Evolutionary conservation across 2,329 filamentous ascomycete genomes (phyloP).

Genomic region (Neophaeococcomyces mojaviensis): DNA sequence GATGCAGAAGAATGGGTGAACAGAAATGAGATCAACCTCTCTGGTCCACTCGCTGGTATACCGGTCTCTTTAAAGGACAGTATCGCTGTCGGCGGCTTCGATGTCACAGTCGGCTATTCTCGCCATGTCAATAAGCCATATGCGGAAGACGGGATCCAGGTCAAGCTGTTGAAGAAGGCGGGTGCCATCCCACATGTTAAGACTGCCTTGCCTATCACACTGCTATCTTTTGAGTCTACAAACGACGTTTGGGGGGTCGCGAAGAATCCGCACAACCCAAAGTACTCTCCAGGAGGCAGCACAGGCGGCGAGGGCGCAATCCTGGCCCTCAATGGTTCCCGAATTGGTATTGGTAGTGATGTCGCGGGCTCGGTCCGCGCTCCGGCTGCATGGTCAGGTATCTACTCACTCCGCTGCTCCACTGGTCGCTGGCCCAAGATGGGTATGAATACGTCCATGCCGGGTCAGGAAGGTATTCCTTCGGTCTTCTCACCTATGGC

Average conservation of each 20-base stretch:
- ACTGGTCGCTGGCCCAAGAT: slow-evolving; percentile 85
- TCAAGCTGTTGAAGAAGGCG: slow-evolving; percentile 73
- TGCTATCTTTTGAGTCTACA: slow-evolving; percentile 77
- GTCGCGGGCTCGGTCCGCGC: slow-evolving; percentile 82
- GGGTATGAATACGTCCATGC: slow-evolving; percentile 79
- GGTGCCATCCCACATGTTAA: slow-evolving; percentile 87
- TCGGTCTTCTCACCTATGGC: slow-evolving; percentile 92
- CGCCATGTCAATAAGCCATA: slow-evolving; percentile 61
- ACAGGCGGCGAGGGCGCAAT: slow-evolving; percentile 80
- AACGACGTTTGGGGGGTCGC: slow-evolving; percentile 75
- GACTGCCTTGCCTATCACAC: slow-evolving; percentile 79
- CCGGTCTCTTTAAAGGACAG: slow-evolving; percentile 76
- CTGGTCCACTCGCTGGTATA: slow-evolving; percentile 78
- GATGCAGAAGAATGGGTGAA: slow-evolving; percentile 67
- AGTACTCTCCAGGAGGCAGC: slow-evolving; percentile 81
- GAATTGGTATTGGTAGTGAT: slow-evolving; percentile 85
- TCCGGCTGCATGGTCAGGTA: slow-evolving; percentile 82
- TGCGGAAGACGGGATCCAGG: slow-evolving; percentile 61
- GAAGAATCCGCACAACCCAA: slow-evolving; percentile 74
- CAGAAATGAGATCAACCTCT: slow-evolving; percentile 55
- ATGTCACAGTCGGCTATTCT: slow-evolving; percentile 75
- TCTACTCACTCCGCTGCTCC: slow-evolving; percentile 79
- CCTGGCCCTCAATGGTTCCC: slow-evolving; percentile 69
- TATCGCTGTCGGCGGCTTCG: slow-evolving; percentile 73
- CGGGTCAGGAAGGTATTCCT: slow-evolving; percentile 81